These are phyloP conservation scores for Suillus spraguei DNA, from an alignment of 768 basidiomycete species.

Conservation along the genomic window DNA sequence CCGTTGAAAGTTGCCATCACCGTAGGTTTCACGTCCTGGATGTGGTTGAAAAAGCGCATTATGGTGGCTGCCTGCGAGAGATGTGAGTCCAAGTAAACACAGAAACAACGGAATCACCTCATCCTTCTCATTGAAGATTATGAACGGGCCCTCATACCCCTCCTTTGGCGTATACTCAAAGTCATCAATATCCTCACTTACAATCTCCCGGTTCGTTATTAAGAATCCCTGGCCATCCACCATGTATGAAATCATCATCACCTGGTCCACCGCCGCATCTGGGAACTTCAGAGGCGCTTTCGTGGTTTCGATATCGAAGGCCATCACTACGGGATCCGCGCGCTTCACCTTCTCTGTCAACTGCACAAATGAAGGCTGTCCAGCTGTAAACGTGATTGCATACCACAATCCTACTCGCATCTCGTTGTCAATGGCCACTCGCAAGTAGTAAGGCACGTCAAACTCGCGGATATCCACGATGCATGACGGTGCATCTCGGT, in stretches of 20 bases:
- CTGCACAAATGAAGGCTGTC: conserved; percentile 70
- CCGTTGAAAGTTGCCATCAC: conserved; percentile 99
- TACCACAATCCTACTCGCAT: conserved; percentile 99
- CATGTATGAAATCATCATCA: conserved; percentile 99
- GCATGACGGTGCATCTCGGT: conserved; percentile 85
- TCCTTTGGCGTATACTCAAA: conserved; percentile 99
- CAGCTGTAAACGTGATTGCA: conserved; percentile 78
- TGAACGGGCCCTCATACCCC: conserved; percentile 96
- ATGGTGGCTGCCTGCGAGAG: conserved; percentile 72
- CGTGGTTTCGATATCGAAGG: conserved; percentile 98
- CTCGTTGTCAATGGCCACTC: conserved; percentile 99
- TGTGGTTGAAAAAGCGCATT: conserved; percentile 88
- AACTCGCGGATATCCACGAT: conserved; percentile 96
- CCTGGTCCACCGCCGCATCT: conserved; percentile 92
- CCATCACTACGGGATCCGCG: conserved; percentile 99
- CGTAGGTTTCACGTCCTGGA: conserved; percentile 91
- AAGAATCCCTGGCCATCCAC: conserved; percentile 96
- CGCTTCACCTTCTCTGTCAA: conserved; percentile 91
- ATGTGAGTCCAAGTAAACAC: not conserved
- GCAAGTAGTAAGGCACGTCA: conserved; percentile 96
- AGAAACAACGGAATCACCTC: conserved; percentile 55
- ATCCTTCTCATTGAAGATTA: conserved; percentile 90
- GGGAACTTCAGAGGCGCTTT: conserved; percentile 99
- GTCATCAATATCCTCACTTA: conserved; percentile 96
- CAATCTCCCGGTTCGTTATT: conserved; percentile 97